Conservation (phyloP, 805 yeast genomes). For the Saccharomycopsis vini region DNA sequence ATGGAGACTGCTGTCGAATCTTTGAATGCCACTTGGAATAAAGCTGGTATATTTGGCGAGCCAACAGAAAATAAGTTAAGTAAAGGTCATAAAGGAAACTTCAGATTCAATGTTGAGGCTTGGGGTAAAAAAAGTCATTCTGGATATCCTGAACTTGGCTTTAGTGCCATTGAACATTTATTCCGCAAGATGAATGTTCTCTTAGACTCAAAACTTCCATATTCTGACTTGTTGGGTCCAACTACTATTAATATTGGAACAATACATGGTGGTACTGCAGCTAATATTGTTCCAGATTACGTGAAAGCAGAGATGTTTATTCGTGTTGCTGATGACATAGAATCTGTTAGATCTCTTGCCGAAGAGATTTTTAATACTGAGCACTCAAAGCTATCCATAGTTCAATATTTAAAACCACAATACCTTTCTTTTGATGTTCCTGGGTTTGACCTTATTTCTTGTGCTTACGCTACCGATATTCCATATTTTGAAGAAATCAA, state of each 20-base stretch:
- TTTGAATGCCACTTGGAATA: conserved; percentile 28
- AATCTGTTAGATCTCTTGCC: conserved; percentile 10
- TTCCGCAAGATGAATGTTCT: too few species aligned
- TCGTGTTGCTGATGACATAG: conserved; percentile 43
- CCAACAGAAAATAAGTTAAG: conserved; percentile 66
- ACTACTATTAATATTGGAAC: conserved; percentile 55
- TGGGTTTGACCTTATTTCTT: conserved; percentile 46
- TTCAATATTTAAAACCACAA: conserved; percentile 27
- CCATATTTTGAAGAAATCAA: conserved; percentile 9
- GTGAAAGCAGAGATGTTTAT: conserved; percentile 43
- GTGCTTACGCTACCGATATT: conserved; percentile 31
- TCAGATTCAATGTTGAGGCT: conserved; percentile 33
- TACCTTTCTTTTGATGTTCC: conserved; percentile 49
- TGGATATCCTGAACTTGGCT: conserved; percentile 63
- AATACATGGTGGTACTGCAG: conserved; percentile 54
- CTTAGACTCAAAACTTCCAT: conserved; percentile 37
- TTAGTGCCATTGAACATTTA: conserved; percentile 53
- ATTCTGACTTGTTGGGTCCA: conserved; percentile 44
- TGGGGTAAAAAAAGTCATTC: conserved; percentile 56
- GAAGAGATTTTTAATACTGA: background rate
- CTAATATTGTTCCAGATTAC: conserved; percentile 54
- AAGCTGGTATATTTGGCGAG: conserved; percentile 62
- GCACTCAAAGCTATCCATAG: background rate
- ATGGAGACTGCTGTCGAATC: conserved; percentile 39
- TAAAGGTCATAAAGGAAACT: conserved; percentile 60